Conservation (phyloP, 768 basidiomycete species). For the Phlegmacium glaucopus region DNA sequence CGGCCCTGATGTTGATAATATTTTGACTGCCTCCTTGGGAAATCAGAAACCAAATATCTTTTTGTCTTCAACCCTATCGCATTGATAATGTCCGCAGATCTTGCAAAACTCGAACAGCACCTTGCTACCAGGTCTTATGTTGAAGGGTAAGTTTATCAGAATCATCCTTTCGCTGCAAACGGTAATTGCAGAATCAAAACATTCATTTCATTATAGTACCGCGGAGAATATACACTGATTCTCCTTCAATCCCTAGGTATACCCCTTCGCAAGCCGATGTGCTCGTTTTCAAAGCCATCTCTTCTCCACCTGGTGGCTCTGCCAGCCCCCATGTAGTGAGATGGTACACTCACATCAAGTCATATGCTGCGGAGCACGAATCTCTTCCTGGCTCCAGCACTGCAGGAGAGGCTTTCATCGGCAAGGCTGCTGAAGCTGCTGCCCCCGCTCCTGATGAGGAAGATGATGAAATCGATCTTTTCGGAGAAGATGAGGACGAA, state of each 20-base stretch:
- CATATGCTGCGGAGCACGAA: conserved; percentile 74
- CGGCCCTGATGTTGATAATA: conserved; percentile 18
- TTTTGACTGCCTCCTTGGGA: too few species aligned
- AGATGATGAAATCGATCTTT: conserved; percentile 82
- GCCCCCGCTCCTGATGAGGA: conserved; percentile 48
- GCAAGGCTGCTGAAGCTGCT: conserved; percentile 42
- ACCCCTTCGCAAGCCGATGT: conserved; percentile 94
- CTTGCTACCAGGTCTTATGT: conserved; percentile 86
- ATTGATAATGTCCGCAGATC: conserved; percentile 66
- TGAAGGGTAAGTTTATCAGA: conserved; percentile 70
- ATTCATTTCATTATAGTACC: not conserved
- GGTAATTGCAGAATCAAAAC: not conserved
- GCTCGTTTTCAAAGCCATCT: conserved; percentile 80
- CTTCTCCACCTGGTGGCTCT: conserved; percentile 60
- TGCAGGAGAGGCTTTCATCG: conserved; percentile 72
- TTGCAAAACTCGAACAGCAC: conserved; percentile 78
- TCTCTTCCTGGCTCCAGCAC: conserved; percentile 83
- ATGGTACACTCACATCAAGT: conserved; percentile 95
- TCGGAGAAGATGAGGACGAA: conserved; percentile 80
- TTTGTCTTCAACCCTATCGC: too few species aligned
- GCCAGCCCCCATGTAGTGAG: conserved; percentile 72
- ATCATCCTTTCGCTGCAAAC: not conserved
- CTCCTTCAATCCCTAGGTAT: conserved; percentile 50
- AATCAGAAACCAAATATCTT: too few species aligned
- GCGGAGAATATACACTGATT: conserved; percentile 5